Evolutionary conservation across 192 early-diverging fungal species (phyloP), one percentile per base, ranked within the genome.

Genomic region (Diversispora eburnea): DNA sequence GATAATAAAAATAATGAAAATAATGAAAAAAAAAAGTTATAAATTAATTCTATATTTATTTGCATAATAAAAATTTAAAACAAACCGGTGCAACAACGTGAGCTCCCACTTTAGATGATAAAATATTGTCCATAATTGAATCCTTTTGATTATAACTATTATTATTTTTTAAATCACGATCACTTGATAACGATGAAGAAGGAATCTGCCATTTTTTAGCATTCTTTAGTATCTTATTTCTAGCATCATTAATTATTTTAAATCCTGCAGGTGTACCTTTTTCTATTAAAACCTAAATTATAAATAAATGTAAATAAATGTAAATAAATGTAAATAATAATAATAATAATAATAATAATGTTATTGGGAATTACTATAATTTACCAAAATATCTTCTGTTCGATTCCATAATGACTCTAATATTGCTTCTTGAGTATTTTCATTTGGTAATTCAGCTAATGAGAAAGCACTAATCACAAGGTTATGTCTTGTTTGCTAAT

Each of bases 11-110:
- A 41, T 5, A 1, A 49, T 70, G 69, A 73, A 12, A 72, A 61
- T 72, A 10, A 67, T 5, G 12, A 42, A 33, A 46, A 20, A 6
- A 42, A 43, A 19, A 70, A 9, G 22, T 22, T 67, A 51, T 15
- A 6, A 45, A 12, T 52, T 3, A 0, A 33, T 33, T 33, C 2
- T 33, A 33, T 1, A 33, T 33, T 33, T 33, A 33, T 33, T 33
- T 2, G 0, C 25, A 33, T 33, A 33, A 33, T 33, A 33, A 33
- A 33, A 33, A 1, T 47, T 48, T 51, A 48, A 33, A 20, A 33
- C 47, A 22, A 85, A 90, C 88, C 25, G 94, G 94, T 45, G 90
- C 93, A 20, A 96, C 78, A n/a, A 92, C 90, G 77, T 94, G 90
- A 12, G 80, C 84, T 0, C 70, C 77, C 4, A 58, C 47, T 64